Percentiles rank a stretch among this genome's conserved stretches.
These are phyloP conservation scores for Wakefieldia striispora DNA, from an alignment of 768 basidiomycete genomes.

Conservation along the genomic window DNA sequence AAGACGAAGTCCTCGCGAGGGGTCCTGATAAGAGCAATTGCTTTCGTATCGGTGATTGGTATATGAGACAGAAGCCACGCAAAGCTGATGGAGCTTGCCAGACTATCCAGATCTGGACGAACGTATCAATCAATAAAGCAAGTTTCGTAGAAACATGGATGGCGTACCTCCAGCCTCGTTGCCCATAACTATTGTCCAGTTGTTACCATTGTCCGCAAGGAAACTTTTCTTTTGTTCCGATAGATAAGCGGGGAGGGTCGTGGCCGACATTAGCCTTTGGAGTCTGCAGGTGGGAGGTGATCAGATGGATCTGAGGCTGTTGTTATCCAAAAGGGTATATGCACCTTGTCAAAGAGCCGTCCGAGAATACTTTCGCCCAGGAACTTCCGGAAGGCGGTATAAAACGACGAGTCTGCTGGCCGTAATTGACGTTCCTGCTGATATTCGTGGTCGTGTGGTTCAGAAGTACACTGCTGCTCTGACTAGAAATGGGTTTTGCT, in stretches of 20 bases:
- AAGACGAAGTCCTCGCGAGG: slow-evolving; percentile 66
- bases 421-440: neutral
- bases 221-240: slow-evolving; percentile 56
- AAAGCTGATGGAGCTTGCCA: slow-evolving; percentile 84
- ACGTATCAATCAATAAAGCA: neutral
- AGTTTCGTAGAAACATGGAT: neutral
- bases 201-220: slow-evolving; percentile 50
- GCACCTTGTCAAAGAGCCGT: neutral
- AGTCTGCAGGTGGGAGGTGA: neutral
- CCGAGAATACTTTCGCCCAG: neutral
- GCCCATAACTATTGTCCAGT: slow-evolving; percentile 89
- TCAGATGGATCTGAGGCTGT: neutral
- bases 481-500: neutral
- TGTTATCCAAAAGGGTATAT: neutral
- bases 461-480: neutral
- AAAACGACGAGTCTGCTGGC: neutral
- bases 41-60: slow-evolving; percentile 38
- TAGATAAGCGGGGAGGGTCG: slow-evolving; percentile 39
- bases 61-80: slow-evolving; percentile 63
- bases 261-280: slow-evolving; percentile 21
- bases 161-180: slow-evolving; percentile 91
- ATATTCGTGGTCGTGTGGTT: neutral
- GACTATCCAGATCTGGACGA: slow-evolving; percentile 77
- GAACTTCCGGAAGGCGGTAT: neutral
- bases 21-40: slow-evolving; percentile 73